Evolutionary conservation across 2,329 filamentous ascomycete genomes (phyloP), one percentile per base, ranked within the genome.

Genomic region (Aspergillus quadricinctus): DNA sequence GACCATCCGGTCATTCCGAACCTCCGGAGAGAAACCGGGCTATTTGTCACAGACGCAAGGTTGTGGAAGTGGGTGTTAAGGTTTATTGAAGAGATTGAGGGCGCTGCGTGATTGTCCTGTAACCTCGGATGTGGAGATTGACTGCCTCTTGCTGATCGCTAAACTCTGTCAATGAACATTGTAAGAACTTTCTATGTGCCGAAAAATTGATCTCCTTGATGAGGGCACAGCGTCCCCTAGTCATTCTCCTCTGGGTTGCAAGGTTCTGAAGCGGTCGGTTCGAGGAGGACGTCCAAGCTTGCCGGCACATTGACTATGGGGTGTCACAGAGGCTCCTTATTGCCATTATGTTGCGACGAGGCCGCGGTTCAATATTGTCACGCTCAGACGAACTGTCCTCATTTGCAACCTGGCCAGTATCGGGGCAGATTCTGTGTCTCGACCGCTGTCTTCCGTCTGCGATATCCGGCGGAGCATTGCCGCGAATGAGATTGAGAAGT

Each of bases 271-370:
- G 31, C 14, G 2, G 14, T 37, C 6, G 31, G 14, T 37, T 37
- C 5, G 14, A 37, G 14, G 28, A 10, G 1, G 57, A 63, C 3
- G 71, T 73, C 70, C 70, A 73, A 2, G 70, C 35, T 56, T 52
- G 65, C 63, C 1, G 61, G 58, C 7, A 67, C 56, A 6, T 50
- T 57, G 48, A 50, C 64, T 1, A 60, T 27, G 11, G 57, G 62
- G 23, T 56, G 57, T 19, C 60, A 56, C 7, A 56, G 57, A 31
- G 64, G 46, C 19, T 58, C 41, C 31, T 58, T 54, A 41, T 45
- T 37, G 35, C 31, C 31, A 14, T 48, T 5, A n/a, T 4, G 27
- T 46, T 35, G 8, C 3, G 21, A 14, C 10, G 48, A 17, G 23
- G 8, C 21, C 35, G 40, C 5, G 35, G 35, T 27, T 21, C 23